Evolutionary conservation across 2,329 filamentous ascomycete genomes (phyloP).

Genomic region (Aureobasidium sp.): DNA sequence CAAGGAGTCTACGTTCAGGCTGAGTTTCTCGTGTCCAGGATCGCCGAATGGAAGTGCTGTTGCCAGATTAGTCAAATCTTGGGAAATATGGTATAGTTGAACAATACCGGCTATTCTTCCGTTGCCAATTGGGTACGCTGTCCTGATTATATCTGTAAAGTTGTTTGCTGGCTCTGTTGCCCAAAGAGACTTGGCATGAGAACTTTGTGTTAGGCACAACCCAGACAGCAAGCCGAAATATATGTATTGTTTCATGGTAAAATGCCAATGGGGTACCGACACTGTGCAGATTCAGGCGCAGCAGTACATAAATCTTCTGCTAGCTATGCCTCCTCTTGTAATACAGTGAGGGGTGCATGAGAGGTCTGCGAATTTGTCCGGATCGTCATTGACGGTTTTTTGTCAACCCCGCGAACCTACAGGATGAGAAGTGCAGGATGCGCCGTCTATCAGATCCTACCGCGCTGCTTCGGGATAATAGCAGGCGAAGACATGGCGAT

Average conservation of each 20-base stretch:
- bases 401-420: neutral
- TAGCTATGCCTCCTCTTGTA: neutral
- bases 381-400: constrained; percentile 13
- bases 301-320: neutral
- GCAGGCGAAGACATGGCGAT: neutral
- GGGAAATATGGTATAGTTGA: neutral
- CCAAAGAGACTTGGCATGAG: constrained; percentile 8
- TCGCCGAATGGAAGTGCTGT: constrained; percentile 39
- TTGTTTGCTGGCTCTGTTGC: constrained; percentile 9
- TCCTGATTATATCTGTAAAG: constrained; percentile 16
- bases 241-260: neutral
- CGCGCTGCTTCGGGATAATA: neutral
- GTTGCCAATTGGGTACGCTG: constrained; percentile 43
- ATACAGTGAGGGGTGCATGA: constrained; percentile 1
- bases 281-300: neutral
- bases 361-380: constrained; percentile 14
- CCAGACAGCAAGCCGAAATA: neutral
- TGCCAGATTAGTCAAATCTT: neutral
- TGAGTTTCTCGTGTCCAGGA: constrained; percentile 38
- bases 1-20: constrained; percentile 43
- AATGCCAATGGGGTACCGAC: neutral
- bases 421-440: neutral
- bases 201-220: neutral
- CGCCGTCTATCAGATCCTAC: neutral
- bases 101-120: constrained; percentile 39